phyloP scores from a whole-genome alignment of 768 basidiomycete genomes.

The Lentinula sp. region DNA sequence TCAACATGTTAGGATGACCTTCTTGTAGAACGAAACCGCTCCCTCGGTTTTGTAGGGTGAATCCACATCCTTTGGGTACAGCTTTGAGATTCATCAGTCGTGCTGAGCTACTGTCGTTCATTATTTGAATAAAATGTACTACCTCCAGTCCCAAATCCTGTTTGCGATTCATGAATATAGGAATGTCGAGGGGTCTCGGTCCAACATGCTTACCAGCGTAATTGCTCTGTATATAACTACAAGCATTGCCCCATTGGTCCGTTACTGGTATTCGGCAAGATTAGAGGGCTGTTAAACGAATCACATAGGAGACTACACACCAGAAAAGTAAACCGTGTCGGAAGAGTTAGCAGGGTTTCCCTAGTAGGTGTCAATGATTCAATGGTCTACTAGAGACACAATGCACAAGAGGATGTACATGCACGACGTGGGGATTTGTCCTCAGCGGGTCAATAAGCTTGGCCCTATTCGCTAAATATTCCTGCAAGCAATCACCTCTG shows the following conservation, averaged over 20 bases:
- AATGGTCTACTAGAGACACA: background rate
- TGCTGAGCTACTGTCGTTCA: background rate
- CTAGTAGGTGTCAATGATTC: conserved; percentile 26
- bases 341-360: conserved; percentile 81
- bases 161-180: background rate
- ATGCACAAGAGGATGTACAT: conserved; percentile 35
- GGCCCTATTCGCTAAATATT: conserved; percentile 79
- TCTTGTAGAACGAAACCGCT: conserved; percentile 74
- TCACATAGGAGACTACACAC: conserved; percentile 24
- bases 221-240: conserved; percentile 86
- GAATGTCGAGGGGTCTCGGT: background rate
- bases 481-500: conserved; percentile 33
- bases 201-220: conserved; percentile 53
- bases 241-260: conserved; percentile 86
- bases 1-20: conserved; percentile 79
- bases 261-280: conserved; percentile 39
- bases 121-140: conserved; percentile 12
- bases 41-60: conserved; percentile 94
- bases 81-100: conserved; percentile 35
- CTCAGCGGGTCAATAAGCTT: conserved; percentile 67
- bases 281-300: background rate
- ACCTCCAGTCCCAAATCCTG: conserved; percentile 90
- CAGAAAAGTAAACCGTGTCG: conserved; percentile 94
- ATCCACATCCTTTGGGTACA: conserved; percentile 90
- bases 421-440: conserved; percentile 59